Conservation (phyloP, 495 filamentous ascomycete genomes). For the Lasiosphaeria miniovina region DNA sequence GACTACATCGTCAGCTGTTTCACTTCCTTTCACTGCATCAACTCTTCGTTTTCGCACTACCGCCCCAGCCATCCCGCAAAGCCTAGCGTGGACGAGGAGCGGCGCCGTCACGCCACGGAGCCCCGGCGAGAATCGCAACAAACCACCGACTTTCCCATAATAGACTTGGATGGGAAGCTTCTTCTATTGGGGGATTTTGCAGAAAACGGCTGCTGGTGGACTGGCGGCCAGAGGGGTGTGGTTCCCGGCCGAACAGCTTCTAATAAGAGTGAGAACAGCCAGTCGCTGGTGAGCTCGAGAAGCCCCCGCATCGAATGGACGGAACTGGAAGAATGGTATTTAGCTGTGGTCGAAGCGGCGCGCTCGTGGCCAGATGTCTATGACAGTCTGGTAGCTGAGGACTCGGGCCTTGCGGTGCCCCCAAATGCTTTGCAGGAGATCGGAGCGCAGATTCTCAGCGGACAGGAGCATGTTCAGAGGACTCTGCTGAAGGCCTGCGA, state of each 20-base stretch:
- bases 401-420: slow-evolving; percentile 20
- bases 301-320: slow-evolving; percentile 76
- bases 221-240: slow-evolving; percentile 51
- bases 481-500: slow-evolving; percentile 80
- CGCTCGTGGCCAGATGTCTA: slow-evolving; percentile 56
- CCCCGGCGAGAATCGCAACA: slow-evolving; percentile 26
- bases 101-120: slow-evolving; percentile 19
- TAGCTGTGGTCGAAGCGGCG: slow-evolving; percentile 58
- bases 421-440: slow-evolving; percentile 45
- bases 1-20: slow-evolving; percentile 71
- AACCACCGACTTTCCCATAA: slow-evolving; percentile 33
- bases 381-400: slow-evolving; percentile 39
- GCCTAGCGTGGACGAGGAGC: slow-evolving; percentile 12
- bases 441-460: slow-evolving; percentile 60
- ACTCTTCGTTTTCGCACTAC: slow-evolving; percentile 61
- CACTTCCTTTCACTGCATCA: slow-evolving; percentile 66
- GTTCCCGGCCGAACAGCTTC: slow-evolving; percentile 34
- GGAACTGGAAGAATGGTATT: slow-evolving; percentile 71
- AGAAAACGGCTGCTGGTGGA: slow-evolving; percentile 86
- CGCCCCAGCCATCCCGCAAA: slow-evolving; percentile 31
- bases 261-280: slow-evolving; percentile 32
- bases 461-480: slow-evolving; percentile 63
- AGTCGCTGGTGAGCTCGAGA: slow-evolving; percentile 52
- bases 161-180: slow-evolving; percentile 68
- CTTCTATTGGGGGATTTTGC: slow-evolving; percentile 75